Conservation (phyloP, 2,329 filamentous ascomycete species). For the Ascochyta rabiei region DNA sequence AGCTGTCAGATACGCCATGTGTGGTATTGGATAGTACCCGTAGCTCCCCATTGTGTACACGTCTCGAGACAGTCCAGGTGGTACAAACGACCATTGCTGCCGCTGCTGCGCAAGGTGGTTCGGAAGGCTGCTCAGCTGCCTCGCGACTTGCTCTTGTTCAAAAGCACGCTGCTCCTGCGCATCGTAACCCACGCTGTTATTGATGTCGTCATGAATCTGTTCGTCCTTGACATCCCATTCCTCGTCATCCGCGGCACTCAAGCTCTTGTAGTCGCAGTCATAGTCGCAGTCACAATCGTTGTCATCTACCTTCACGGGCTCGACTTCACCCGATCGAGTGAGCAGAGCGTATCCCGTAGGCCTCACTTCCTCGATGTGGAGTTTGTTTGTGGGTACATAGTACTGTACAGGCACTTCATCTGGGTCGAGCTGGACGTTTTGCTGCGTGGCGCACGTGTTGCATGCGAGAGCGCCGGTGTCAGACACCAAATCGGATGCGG, state of each 20-base stretch:
- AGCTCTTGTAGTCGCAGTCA: conserved; percentile 8
- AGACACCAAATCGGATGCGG: neutral
- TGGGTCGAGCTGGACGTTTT: conserved; percentile 3
- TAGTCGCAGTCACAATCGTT: neutral
- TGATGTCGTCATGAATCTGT: neutral
- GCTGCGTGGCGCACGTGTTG: neutral
- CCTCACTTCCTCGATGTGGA: neutral
- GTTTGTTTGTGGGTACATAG: conserved; percentile 7
- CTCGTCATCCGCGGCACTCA: conserved; percentile 9
- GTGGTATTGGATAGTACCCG: neutral
- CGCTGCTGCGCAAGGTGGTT: neutral
- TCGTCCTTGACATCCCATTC: neutral
- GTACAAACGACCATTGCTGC: neutral
- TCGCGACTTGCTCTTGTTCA: neutral
- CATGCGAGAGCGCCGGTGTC: neutral
- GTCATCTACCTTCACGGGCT: neutral
- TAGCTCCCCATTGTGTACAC: neutral
- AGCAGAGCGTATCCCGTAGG: neutral
- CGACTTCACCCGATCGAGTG: neutral
- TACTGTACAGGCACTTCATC: conserved; percentile 9
- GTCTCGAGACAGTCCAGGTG: neutral
- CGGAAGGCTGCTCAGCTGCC: neutral
- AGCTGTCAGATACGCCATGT: neutral
- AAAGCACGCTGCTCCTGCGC: neutral
- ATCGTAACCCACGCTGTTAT: neutral